Evolutionary conservation across 2,329 filamentous ascomycete genomes (phyloP).

Genomic region (Fusarium nygamai): DNA sequence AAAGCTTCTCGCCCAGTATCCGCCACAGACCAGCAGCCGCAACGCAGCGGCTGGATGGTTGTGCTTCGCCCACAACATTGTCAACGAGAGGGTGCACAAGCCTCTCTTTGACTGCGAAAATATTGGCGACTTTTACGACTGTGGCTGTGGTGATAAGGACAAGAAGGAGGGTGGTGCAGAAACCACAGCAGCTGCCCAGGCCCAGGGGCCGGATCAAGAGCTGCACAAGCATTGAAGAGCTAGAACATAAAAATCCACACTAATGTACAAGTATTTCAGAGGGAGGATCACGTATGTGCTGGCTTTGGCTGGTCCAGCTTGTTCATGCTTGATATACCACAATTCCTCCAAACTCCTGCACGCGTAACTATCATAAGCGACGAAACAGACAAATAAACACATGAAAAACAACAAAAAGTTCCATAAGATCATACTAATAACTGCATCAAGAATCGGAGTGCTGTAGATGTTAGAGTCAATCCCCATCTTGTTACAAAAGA

Average conservation of each 20-base stretch:
- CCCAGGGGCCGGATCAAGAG: slow-evolving; percentile 24
- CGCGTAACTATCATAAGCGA: neutral
- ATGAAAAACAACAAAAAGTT: neutral
- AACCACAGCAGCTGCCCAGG: slow-evolving; percentile 29
- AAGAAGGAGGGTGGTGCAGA: slow-evolving; percentile 49
- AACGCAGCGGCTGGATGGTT: slow-evolving; percentile 74
- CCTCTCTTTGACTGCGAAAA: slow-evolving; percentile 71
- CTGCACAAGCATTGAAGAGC: slow-evolving; percentile 35
- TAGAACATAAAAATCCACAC: neutral
- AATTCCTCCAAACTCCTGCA: neutral
- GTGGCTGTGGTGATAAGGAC: slow-evolving; percentile 74
- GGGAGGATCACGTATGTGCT: slow-evolving; percentile 3
- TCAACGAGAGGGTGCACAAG: slow-evolving; percentile 72
- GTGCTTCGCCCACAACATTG: slow-evolving; percentile 74
- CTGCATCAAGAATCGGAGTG: neutral
- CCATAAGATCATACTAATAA: neutral
- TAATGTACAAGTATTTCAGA: slow-evolving; percentile 14
- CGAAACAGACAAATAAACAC: neutral
- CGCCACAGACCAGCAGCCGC: slow-evolving; percentile 71
- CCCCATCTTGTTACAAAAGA: neutral
- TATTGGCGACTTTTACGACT: slow-evolving; percentile 77
- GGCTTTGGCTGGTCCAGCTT: slow-evolving; percentile 40
- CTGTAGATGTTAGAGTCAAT: neutral
- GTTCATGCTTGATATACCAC: neutral
- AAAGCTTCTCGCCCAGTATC: slow-evolving; percentile 67